Evolutionary conservation across 805 yeast species (phyloP), one percentile per base, ranked within the genome.

Genomic region (Danielozyma ontarioensis): DNA sequence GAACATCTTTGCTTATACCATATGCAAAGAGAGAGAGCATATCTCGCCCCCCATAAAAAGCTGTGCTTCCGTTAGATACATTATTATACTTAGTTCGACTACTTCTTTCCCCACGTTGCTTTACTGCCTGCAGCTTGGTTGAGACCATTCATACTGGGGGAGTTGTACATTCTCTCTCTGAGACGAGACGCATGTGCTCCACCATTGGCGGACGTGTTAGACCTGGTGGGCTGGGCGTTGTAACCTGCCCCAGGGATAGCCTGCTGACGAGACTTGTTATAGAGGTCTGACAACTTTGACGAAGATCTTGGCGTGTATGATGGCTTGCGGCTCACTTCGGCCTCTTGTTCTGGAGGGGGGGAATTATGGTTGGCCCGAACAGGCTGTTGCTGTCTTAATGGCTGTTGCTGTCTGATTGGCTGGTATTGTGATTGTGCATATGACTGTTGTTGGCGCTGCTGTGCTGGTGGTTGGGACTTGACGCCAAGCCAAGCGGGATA

Each of bases 401-500:
- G 25, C 30, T 26, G 22, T n/a, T 22, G 16, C 24, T 27, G 13
- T 17, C 15, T 16, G 29, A 14, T 18, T 23, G 7, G 14, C 32
- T 16, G 14, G 31, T 17, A 5, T 13, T 12, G 12, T 18, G 28
- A 5, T 3, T 15, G 25, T 12, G 19, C 14, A n/a, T 13, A 4
- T 13, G 4, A 21, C n/a, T n/a, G 16, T 28, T 18, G 16, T 18
- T 19, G 17, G 19, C 15, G 10, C 15, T 14, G 19, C 15, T 17
- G 2, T 22, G 13, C 25, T 16, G 15, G 15, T 25, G 8, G 31
- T 39, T 10, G 28, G 14, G 30, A 18, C 21, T 42, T 50, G 11
- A 48, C 62, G 4, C 70, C 72, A 22, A 66, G 51, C 72, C 72
- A 66, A 18, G 64, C 70, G 16, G 72, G 72, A 34, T 58, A 66